Evolutionary conservation across 2,329 filamentous ascomycete species (phyloP).

Genomic region (Paecilomyces sp.): DNA sequence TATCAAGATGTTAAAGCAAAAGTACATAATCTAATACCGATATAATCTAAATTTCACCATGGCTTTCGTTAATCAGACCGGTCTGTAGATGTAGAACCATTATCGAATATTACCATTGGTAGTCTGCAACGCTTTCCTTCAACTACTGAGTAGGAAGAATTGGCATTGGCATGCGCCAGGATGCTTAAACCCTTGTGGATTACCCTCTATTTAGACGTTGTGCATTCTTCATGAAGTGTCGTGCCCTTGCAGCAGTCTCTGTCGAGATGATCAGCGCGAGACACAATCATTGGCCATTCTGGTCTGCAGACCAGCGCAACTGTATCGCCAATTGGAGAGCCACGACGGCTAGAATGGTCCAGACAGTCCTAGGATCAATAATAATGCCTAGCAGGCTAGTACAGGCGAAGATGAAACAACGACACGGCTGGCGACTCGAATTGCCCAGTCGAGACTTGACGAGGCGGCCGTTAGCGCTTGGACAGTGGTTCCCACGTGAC

Average conservation of each 20-base stretch:
- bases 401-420: not conserved
- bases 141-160: not conserved
- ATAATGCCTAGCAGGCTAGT: not conserved
- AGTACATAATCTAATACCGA: not conserved
- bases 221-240: not conserved
- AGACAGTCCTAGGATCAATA: not conserved
- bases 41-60: not conserved
- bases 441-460: not conserved
- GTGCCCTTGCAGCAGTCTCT: not conserved
- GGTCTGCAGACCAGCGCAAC: not conserved
- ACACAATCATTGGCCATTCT: not conserved
- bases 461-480: not conserved
- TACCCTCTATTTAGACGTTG: not conserved
- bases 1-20: not conserved
- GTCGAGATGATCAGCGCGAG: not conserved
- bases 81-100: not conserved
- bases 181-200: not conserved
- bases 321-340: not conserved
- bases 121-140: not conserved
- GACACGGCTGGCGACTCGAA: not conserved
- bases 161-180: not conserved
- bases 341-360: not conserved
- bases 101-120: not conserved
- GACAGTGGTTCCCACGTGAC: conserved; percentile 4
- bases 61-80: not conserved